Conservation (phyloP, 2,329 filamentous ascomycete genomes). For the Cladophialophora carrionii region DNA sequence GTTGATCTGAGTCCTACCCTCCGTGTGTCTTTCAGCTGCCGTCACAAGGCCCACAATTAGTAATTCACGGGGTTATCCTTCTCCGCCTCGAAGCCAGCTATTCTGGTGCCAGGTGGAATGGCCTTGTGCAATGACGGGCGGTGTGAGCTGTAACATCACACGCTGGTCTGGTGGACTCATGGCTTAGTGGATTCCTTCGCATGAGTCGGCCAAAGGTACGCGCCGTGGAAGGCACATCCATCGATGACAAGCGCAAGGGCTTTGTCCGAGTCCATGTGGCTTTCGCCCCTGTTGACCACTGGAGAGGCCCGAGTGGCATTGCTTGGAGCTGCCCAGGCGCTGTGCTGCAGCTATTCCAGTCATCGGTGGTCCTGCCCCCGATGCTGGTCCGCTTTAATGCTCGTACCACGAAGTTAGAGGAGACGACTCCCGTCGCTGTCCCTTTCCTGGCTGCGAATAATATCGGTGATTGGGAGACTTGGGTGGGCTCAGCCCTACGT, state of each 20-base stretch:
- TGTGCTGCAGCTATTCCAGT: not conserved
- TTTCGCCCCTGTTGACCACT: not conserved
- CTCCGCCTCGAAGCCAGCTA: slow-evolving; percentile 9
- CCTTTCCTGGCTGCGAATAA: not conserved
- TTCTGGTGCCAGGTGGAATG: not conserved
- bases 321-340: not conserved
- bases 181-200: not conserved
- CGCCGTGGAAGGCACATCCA: not conserved
- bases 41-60: not conserved
- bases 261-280: not conserved
- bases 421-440: not conserved
- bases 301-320: not conserved
- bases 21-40: slow-evolving; percentile 3
- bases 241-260: not conserved
- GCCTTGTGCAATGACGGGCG: slow-evolving; percentile 3
- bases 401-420: not conserved
- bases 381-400: not conserved
- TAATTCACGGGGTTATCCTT: not conserved
- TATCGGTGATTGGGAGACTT: not conserved
- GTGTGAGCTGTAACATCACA: slow-evolving; percentile 6
- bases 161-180: not conserved
- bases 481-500: not conserved
- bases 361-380: not conserved
- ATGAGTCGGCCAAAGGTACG: not conserved
- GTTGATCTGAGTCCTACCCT: not conserved